Conservation (phyloP, 2,329 filamentous ascomycete genomes). For the Parafenestella ontariensis region DNA sequence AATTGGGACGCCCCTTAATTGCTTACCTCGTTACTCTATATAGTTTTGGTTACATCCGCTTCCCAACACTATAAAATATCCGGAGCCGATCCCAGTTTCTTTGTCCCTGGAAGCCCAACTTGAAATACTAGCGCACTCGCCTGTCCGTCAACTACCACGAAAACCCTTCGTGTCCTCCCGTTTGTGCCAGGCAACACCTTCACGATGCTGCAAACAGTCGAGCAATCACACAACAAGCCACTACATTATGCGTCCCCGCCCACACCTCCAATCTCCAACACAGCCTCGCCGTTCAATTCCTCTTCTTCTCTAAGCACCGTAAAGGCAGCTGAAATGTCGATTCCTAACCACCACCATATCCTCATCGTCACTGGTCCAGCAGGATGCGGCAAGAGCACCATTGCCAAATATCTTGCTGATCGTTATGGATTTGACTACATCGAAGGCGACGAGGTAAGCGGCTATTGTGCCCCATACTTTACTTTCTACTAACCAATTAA, state of each 20-base stretch:
- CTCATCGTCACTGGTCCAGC: slow-evolving; percentile 62
- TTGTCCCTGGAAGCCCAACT: slow-evolving; percentile 17
- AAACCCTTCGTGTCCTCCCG: not conserved
- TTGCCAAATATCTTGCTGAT: slow-evolving; percentile 55
- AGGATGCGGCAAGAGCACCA: slow-evolving; percentile 62
- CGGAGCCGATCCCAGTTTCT: slow-evolving; percentile 15
- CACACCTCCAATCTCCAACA: slow-evolving; percentile 38
- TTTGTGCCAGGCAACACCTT: slow-evolving; percentile 5
- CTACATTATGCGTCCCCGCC: slow-evolving; percentile 41
- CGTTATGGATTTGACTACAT: slow-evolving; percentile 56
- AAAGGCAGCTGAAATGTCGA: slow-evolving; percentile 32
- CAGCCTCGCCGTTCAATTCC: slow-evolving; percentile 32
- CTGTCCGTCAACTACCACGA: slow-evolving; percentile 5
- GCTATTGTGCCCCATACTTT: not conserved
- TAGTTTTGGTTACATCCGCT: slow-evolving; percentile 27
- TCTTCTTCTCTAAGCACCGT: slow-evolving; percentile 22
- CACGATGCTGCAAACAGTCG: slow-evolving; percentile 47
- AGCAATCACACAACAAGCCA: slow-evolving; percentile 33
- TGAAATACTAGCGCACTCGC: slow-evolving; percentile 7
- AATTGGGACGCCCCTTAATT: slow-evolving; percentile 22
- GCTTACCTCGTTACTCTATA: slow-evolving; percentile 29
- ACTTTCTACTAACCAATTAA: not conserved
- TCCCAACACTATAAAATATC: slow-evolving; percentile 38
- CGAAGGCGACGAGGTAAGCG: slow-evolving; percentile 59
- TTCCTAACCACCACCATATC: slow-evolving; percentile 54